Evolutionary conservation across 2,329 filamentous ascomycete species (phyloP), one percentile per base, ranked within the genome.

Genomic region (Coniochaeta prunicola): DNA sequence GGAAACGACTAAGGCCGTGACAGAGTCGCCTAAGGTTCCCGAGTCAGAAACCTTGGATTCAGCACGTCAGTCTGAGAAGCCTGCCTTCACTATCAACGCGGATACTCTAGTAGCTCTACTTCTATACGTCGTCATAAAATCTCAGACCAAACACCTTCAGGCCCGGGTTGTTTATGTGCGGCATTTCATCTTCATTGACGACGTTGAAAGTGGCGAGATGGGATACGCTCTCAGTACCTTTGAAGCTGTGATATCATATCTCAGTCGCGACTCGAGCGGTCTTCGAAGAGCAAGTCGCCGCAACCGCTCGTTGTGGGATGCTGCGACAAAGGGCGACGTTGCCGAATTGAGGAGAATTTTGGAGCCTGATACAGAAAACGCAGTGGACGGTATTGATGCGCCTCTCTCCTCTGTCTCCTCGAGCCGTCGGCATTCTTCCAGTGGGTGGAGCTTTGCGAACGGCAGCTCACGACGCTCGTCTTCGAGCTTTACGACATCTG

Each of bases 171-270:
- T 89, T n/a, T 99, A 97, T 70, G 96, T 97, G 81, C 89, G 93
- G 48, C 91, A 96, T 68, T 99, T 97, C 69, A 94, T 97, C 64
- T 99, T 96, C 73, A 92, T 96, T 56, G 94, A 97, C 66, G 94
- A 99, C 73, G 92, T 99, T 9, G 94, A 99, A 64, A 96, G 87
- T 61, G 94, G 94, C 55, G 94, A 99, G 74, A 88, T 96, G 79
- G 94, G 94, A 9, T 99, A 99, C 72, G 92, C 93, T 0, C 74
- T 99, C 56, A 97, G 93, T 72, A 99, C 94, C 0, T 91, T 97
- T 61, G 94, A 99, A 72, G 94, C 92, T 7, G 94, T 99, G 0
- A 74, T 99, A 34, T 87, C 91, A 1, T 97, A 99, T 70, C 82
- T 99, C 2, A 84, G 87, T 9, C 84, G 87, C 61, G 92, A 96